Percentiles rank a stretch among this genome's conserved stretches.
Conservation (phyloP, 1,284 basidiomycete genomes). For the Flammula alnicola region DNA sequence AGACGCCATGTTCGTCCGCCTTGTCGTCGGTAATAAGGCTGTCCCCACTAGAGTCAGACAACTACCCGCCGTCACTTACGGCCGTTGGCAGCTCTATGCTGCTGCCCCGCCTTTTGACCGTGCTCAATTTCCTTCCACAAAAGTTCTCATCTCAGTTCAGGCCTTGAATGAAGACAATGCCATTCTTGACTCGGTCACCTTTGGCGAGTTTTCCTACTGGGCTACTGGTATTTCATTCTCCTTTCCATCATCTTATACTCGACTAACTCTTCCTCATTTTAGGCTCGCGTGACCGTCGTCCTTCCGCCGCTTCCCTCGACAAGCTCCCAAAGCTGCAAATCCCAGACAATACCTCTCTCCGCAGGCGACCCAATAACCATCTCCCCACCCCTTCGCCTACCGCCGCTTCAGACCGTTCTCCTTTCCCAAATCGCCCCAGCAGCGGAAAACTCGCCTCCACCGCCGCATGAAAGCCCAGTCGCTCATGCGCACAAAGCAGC, state of each 20-base stretch:
- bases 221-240: conserved; percentile 41
- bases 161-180: conserved; percentile 57
- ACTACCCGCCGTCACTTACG: conserved; percentile 44
- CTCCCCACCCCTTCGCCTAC: conserved; percentile 35
- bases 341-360: conserved; percentile 29
- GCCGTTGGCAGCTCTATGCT: conserved; percentile 65
- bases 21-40: conserved; percentile 66
- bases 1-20: conserved; percentile 61
- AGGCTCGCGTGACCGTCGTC: conserved; percentile 15
- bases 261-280: neutral
- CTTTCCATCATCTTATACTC: conserved; percentile 8
- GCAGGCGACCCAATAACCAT: conserved; percentile 34
- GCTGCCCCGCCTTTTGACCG: conserved; percentile 51
- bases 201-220: conserved; percentile 77
- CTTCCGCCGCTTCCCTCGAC: conserved; percentile 8
- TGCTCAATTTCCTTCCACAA: conserved; percentile 37
- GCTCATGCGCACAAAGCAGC: conserved; percentile 47
- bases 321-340: conserved; percentile 30
- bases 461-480: conserved; percentile 47
- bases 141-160: conserved; percentile 63
- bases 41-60: conserved; percentile 62
- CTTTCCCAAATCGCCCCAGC: conserved; percentile 25
- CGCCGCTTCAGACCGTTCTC: conserved; percentile 27
- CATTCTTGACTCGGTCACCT: conserved; percentile 64
- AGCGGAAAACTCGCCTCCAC: conserved; percentile 36